Base-by-base conservation (phyloP, 495 filamentous ascomycete species). In the Aspergillus leporis region DNA sequence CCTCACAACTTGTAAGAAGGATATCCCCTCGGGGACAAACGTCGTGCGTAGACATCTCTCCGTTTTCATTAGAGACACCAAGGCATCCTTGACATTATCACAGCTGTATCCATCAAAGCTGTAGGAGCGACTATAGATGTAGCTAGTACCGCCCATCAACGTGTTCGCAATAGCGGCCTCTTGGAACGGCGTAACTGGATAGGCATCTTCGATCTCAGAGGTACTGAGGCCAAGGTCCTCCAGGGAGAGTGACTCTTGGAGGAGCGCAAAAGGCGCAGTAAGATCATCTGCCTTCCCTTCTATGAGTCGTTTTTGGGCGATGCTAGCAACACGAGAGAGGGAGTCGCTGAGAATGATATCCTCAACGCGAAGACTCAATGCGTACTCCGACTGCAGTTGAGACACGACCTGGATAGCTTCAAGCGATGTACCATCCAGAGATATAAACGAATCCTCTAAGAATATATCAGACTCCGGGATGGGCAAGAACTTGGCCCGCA, bases 111-210 rank as follows among this genome's bases (percentile, higher is more conserved):
- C 48, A 10, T 13, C 25, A 30, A 30, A 30, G 23, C n/a, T 25
- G 48, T 30, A 51, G 22, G 25, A 12, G 10, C 48, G 48, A n/a
- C 16, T 10, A 28, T 51, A 51, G 12, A 51, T 31, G 48, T 51
- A 51, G 25, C 25, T 28, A 28, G 25, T 28, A 30, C 48, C 48
- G 19, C 48, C 48, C 22, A 13, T 51, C 7, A 14, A 22, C 9
- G 7, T 10, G 23, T 51, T 10, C 14, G 48, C 48, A n/a, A 51
- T 51, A 30, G 23, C 23, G 7, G 8, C 48, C 30, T 51, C 48
- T 10, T 51, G 48, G 22, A 51, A 30, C 8, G 48, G 22, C 8
- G 48, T 51, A 28, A 31, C 48, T 1, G 22, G 48, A n/a, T 25
- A 51, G 10, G 23, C 23, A 18, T 51, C 48, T n/a, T 51, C 48